These are phyloP conservation scores for Echria macrotheca DNA, from an alignment of 495 filamentous ascomycete species.

Conservation along the genomic window DNA sequence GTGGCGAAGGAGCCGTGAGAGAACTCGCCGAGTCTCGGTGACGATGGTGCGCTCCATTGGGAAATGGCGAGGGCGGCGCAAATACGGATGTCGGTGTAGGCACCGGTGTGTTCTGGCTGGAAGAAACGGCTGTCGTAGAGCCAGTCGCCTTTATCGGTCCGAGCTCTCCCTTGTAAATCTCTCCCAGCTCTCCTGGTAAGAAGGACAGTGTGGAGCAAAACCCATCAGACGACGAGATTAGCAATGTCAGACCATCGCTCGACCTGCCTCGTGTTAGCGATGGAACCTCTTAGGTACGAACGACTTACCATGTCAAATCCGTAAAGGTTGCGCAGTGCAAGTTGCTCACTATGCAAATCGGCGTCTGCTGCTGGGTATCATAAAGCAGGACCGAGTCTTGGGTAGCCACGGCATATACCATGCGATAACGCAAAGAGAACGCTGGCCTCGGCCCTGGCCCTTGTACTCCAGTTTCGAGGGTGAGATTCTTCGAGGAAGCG, in stretches of 20 bases:
- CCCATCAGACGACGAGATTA: slow-evolving; percentile 96
- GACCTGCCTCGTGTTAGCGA: slow-evolving; percentile 57
- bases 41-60: slow-evolving; percentile 37
- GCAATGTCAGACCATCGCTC: slow-evolving; percentile 79
- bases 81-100: slow-evolving; percentile 58
- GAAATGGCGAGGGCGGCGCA: slow-evolving; percentile 54
- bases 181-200: slow-evolving; percentile 77
- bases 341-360: slow-evolving; percentile 90
- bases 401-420: slow-evolving; percentile 95
- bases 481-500: slow-evolving; percentile 41
- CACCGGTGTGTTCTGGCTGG: slow-evolving; percentile 56
- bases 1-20: slow-evolving; percentile 54
- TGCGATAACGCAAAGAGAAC: slow-evolving; percentile 84
- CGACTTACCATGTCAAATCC: slow-evolving; percentile 82
- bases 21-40: slow-evolving; percentile 45
- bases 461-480: slow-evolving; percentile 47
- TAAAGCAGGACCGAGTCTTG: slow-evolving; percentile 95
- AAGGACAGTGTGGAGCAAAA: slow-evolving; percentile 94
- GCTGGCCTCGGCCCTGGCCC: slow-evolving; percentile 57
- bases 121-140: slow-evolving; percentile 39
- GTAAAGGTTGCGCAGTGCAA: slow-evolving; percentile 96
- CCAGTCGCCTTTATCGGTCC: slow-evolving; percentile 45
- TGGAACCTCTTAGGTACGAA: neutral
- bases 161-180: slow-evolving; percentile 66
- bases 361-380: slow-evolving; percentile 94